Evolutionary conservation across 2,329 filamentous ascomycete species (phyloP).

Genomic region (Alternaria brassicae): DNA sequence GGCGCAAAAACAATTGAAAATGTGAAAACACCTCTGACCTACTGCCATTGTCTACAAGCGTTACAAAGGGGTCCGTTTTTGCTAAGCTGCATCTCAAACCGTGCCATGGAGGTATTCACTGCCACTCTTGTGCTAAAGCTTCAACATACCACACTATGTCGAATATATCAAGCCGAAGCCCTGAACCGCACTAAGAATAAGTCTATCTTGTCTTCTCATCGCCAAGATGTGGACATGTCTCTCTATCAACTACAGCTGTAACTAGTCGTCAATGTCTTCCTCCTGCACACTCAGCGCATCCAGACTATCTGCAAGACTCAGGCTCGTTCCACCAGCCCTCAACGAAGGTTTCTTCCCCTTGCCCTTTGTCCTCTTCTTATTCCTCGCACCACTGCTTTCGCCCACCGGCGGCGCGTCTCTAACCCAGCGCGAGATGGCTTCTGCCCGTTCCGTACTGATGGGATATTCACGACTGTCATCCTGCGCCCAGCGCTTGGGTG

Average conservation of each 20-base stretch:
- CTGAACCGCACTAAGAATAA: not conserved
- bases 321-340: constrained; percentile 2
- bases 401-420: constrained; percentile 54
- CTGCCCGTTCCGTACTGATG: constrained; percentile 72
- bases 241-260: not conserved
- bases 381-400: constrained; percentile 48
- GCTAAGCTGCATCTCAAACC: not conserved
- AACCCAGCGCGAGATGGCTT: constrained; percentile 74
- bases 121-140: not conserved
- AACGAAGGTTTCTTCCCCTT: constrained; percentile 18
- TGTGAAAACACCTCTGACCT: not conserved
- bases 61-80: not conserved
- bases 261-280: constrained; percentile 8
- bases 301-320: constrained; percentile 29
- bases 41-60: not conserved
- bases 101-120: not conserved
- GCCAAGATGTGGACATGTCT: not conserved
- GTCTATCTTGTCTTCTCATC: not conserved
- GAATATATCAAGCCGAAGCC: not conserved
- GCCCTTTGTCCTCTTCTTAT: constrained; percentile 38
- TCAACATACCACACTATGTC: not conserved
- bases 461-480: constrained; percentile 73
- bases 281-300: constrained; percentile 27
- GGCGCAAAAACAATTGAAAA: not conserved
- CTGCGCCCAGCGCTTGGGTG: constrained; percentile 66